Evolutionary conservation across 2,329 filamentous ascomycete genomes (phyloP).

Genomic region (Colletotrichum eleusines): DNA sequence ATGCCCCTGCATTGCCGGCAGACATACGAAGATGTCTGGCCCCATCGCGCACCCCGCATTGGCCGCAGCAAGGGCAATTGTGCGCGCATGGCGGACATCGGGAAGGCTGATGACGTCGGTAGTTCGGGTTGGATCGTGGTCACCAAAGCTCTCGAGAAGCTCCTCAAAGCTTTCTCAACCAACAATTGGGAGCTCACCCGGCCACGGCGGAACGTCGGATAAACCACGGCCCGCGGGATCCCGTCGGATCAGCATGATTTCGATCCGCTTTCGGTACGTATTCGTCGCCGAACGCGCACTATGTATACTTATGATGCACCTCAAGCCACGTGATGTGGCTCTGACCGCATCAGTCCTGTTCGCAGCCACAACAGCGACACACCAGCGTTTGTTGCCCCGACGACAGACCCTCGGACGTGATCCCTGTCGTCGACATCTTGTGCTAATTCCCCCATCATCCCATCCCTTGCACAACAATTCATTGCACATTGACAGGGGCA

Average conservation of each 20-base stretch:
- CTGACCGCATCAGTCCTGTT: background rate
- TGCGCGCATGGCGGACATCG: slow-evolving; percentile 56
- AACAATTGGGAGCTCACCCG: slow-evolving; percentile 9
- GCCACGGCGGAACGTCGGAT: slow-evolving; percentile 27
- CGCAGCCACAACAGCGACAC: too few species aligned
- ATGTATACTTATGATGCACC: too few species aligned
- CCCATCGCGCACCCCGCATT: slow-evolving; percentile 49
- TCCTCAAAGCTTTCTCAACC: slow-evolving; percentile 26
- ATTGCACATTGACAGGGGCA: slow-evolving; percentile 2
- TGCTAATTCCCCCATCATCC: slow-evolving; percentile 4
- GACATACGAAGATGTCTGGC: slow-evolving; percentile 52
- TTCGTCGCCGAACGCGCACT: too few species aligned
- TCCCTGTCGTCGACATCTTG: slow-evolving; percentile 31
- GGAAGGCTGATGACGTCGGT: slow-evolving; percentile 35
- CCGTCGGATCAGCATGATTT: background rate
- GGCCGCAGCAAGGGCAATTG: slow-evolving; percentile 55
- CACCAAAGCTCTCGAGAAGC: slow-evolving; percentile 18
- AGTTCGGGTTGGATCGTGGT: slow-evolving; percentile 28
- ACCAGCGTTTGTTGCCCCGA: slow-evolving; percentile 25
- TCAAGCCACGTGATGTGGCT: too few species aligned
- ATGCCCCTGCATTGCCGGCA: slow-evolving; percentile 70
- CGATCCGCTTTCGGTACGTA: background rate
- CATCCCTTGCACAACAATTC: slow-evolving; percentile 31
- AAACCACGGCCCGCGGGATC: background rate
- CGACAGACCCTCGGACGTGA: slow-evolving; percentile 25